phyloP scores from a whole-genome alignment of 2,329 filamentous ascomycete genomes.

The Neurospora sp. region DNA sequence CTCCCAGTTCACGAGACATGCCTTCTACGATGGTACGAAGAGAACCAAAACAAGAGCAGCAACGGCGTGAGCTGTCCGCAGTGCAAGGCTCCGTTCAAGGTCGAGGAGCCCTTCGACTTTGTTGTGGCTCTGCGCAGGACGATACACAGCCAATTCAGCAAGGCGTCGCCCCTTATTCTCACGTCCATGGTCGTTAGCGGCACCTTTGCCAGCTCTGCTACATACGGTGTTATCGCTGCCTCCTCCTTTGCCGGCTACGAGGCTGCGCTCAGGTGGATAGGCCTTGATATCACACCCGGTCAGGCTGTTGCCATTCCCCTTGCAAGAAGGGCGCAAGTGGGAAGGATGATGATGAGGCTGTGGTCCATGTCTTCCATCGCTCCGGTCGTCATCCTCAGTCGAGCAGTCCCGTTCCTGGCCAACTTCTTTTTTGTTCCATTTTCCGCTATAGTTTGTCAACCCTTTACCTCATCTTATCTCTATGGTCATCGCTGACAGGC shows the following conservation, averaged over 20 bases:
- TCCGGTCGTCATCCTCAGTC: slow-evolving; percentile 34
- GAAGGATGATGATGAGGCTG: slow-evolving; percentile 14
- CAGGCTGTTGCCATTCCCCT: slow-evolving; percentile 3
- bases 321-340: neutral
- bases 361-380: slow-evolving; percentile 34
- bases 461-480: too few species aligned
- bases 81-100: slow-evolving; percentile 72
- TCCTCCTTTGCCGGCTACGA: slow-evolving; percentile 42
- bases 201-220: slow-evolving; percentile 40
- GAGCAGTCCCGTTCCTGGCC: slow-evolving; percentile 33
- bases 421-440: slow-evolving; percentile 33
- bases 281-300: slow-evolving; percentile 3
- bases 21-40: slow-evolving; percentile 86
- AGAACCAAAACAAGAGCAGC: slow-evolving; percentile 53
- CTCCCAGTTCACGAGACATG: slow-evolving; percentile 86
- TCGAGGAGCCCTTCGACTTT: slow-evolving; percentile 65
- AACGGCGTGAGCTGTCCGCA: slow-evolving; percentile 74
- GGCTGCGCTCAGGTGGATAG: slow-evolving; percentile 32
- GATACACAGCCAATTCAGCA: slow-evolving; percentile 44
- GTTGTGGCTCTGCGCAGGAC: slow-evolving; percentile 58
- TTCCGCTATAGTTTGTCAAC: slow-evolving; percentile 29
- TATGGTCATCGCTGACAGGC: neutral
- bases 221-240: slow-evolving; percentile 43
- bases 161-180: slow-evolving; percentile 53
- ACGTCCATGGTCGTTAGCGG: slow-evolving; percentile 47